These are phyloP conservation scores for Nakazawaea ishiwadae DNA, from an alignment of 805 yeast genomes.

Conservation along the genomic window DNA sequence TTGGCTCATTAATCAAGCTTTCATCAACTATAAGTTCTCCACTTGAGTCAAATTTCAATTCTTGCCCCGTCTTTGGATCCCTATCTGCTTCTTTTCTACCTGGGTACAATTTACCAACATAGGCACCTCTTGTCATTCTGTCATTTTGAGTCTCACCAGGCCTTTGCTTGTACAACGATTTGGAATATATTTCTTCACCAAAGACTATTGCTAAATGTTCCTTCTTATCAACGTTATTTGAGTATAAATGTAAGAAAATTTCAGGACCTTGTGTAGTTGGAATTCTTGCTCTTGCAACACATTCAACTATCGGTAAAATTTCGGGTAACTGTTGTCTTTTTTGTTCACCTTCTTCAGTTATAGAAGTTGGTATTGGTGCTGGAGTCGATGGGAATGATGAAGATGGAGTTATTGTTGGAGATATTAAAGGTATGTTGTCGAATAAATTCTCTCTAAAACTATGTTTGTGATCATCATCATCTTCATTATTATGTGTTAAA, in stretches of 20 bases:
- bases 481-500: too few relatives aligned
- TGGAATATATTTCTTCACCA: constrained; percentile 85
- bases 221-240: constrained; percentile 80
- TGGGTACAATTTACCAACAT: constrained; percentile 83
- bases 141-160: constrained; percentile 80
- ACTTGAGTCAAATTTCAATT: constrained; percentile 33
- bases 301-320: constrained; percentile 68
- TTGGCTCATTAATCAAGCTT: constrained; percentile 38
- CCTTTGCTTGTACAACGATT: constrained; percentile 57
- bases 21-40: constrained; percentile 31
- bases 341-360: constrained; percentile 13
- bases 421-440: constrained; percentile 32
- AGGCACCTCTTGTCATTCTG: constrained; percentile 98
- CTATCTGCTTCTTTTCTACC: constrained; percentile 71
- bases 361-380: constrained; percentile 19
- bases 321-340: constrained; percentile 43
- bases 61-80: constrained; percentile 40
- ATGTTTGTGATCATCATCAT: too few relatives aligned
- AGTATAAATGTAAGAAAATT: constrained; percentile 84
- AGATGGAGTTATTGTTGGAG: constrained; percentile 33
- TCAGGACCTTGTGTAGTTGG: constrained; percentile 96
- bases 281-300: constrained; percentile 91
- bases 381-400: constrained; percentile 22
- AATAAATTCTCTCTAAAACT: constrained; percentile 24
- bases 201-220: constrained; percentile 97